Percentiles rank a stretch among this genome's conserved stretches.
Evolutionary conservation across 179 eudicot species (phyloP).

Genomic region (Silene vulgaris): DNA sequence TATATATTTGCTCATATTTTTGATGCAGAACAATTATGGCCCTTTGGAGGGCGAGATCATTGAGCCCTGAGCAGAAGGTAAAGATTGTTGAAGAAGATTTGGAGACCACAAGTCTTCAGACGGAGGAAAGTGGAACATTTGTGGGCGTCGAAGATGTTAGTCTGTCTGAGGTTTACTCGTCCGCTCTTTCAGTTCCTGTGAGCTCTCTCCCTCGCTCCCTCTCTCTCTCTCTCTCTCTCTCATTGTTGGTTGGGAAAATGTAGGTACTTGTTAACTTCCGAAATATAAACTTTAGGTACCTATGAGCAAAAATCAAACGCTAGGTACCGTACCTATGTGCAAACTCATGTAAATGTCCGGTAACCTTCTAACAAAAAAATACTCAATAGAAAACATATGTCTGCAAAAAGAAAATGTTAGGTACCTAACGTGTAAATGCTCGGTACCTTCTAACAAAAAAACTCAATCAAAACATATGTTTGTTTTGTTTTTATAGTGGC

Average conservation of each 20-base stretch:
- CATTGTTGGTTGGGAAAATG: background rate
- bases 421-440: background rate
- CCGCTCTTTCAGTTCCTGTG: constrained; percentile 68
- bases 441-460: too few species aligned
- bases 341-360: background rate
- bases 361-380: too few species aligned
- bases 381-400: too few species aligned
- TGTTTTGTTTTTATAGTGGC: too few species aligned
- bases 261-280: background rate
- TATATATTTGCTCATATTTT: constrained; percentile 11
- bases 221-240: background rate
- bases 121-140: constrained; percentile 70
- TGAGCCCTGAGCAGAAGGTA: constrained; percentile 90
- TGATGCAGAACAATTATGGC: constrained; percentile 77
- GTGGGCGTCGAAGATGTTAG: constrained; percentile 65
- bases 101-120: constrained; percentile 50
- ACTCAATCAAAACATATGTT: too few species aligned
- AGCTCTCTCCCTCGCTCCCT: constrained; percentile 26
- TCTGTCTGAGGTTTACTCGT: constrained; percentile 64
- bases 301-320: background rate
- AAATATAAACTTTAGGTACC: background rate
- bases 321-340: background rate
- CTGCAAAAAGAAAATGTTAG: background rate
- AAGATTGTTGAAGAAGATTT: constrained; percentile 67
- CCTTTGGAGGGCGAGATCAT: constrained; percentile 80